These are phyloP conservation scores for Xylaria sp. DNA, from an alignment of 2,329 filamentous ascomycete species.

Conservation along the genomic window DNA sequence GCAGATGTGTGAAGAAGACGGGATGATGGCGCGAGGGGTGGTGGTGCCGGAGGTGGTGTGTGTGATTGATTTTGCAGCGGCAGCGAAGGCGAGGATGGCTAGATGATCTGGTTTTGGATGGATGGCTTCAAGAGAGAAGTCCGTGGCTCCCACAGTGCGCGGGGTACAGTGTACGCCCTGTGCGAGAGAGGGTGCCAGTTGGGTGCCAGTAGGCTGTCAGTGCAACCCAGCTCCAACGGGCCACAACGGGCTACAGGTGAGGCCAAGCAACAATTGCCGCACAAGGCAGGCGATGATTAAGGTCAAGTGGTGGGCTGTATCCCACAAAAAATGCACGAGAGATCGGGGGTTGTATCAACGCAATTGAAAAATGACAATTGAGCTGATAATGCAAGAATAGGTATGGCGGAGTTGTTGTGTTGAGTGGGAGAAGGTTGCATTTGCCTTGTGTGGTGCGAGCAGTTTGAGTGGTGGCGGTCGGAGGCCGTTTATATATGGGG, in stretches of 20 bases:
- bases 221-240: not conserved
- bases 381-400: not conserved
- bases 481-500: not conserved
- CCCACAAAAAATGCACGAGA: not conserved
- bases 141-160: constrained; percentile 7
- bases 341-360: not conserved
- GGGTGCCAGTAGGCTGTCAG: constrained; percentile 7
- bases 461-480: not conserved
- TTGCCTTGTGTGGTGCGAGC: not conserved
- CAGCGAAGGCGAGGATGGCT: constrained; percentile 29
- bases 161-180: constrained; percentile 15
- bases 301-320: not conserved
- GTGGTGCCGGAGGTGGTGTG: constrained; percentile 7
- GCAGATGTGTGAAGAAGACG: constrained; percentile 7
- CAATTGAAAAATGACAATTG: not conserved
- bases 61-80: constrained; percentile 26
- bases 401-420: not conserved
- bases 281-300: not conserved
- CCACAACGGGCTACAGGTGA: not conserved
- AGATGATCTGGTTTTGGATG: constrained; percentile 25
- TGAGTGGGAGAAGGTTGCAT: not conserved
- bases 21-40: constrained; percentile 2
- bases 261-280: not conserved
- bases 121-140: constrained; percentile 19
- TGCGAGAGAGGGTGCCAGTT: constrained; percentile 12